Evolutionary conservation across 805 yeast species (phyloP), one percentile per base, ranked within the genome.

Genomic region (Limtongia smithiae): DNA sequence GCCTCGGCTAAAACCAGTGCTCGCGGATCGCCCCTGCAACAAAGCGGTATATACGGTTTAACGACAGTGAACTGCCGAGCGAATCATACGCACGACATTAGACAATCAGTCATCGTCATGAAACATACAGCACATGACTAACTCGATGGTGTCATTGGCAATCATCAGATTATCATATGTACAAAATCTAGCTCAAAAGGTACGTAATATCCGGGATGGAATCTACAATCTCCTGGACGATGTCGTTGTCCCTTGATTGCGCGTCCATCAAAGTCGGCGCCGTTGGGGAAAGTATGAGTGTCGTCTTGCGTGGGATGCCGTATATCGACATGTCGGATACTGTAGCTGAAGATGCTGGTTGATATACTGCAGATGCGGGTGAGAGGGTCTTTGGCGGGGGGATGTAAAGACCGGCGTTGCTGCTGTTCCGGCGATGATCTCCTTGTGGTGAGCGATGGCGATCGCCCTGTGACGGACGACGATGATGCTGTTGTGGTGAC

Each of bases 181-280:
- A n/a, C n/a, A n/a, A n/a, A n/a, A n/a, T n/a, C n/a, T 36, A 45
- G 12, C 32, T 40, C 18, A 52, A 17, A 34, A 52, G 30, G 27
- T 48, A 52, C 20, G 30, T 35, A 15, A 52, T 25, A 41, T 49
- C 51, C 15, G 58, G 58, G 20, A 54, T 40, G 3, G 25, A 20
- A 8, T 54, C 49, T 12, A 63, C 50, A 4, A 63, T 57, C 22
- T 36, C 32, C 28, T 54, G 50, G 20, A 62, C 55, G 14, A 42
- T 25, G 18, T 46, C 53, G 20, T 63, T 60, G 3, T 63, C 66
- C 12, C 47, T 35, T 27, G 47, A 44, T 41, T 54, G 55, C 28
- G 36, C 47, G 25, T 48, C 51, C 8, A 35, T 25, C 11, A 42
- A 42, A 8, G 62, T 15, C 12, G 60, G 60, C 9, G 49, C 52